A percentile compares a stretch with the other conserved stretches of the same genome.
Evolutionary conservation across 176 grass and related monocot genomes (phyloP).

Genomic region (Aegilops sharonensis): DNA sequence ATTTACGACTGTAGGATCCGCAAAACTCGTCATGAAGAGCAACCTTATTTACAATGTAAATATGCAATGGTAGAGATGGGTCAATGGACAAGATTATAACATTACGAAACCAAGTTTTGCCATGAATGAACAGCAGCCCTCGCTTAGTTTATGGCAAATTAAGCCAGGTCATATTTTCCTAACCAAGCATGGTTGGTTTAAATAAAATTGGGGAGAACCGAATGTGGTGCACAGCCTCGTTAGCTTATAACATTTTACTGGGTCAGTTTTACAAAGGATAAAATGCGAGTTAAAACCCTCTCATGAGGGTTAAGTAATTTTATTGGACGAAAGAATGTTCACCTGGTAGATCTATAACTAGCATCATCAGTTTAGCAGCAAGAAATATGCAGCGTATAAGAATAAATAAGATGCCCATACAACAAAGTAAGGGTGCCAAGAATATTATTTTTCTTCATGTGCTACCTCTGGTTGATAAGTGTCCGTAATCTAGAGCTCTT

Average conservation of each 20-base stretch:
- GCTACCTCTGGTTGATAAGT: conserved; percentile 96
- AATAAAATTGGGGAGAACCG: background rate
- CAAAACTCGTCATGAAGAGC: background rate
- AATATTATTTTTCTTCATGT: background rate
- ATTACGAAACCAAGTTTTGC: background rate
- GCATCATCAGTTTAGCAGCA: background rate
- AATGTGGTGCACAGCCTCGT: background rate
- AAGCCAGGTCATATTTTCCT: background rate
- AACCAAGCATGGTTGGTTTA: background rate
- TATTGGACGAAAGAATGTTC: background rate
- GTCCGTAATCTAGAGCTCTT: conserved; percentile 96
- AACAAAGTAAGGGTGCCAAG: background rate
- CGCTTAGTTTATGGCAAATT: background rate
- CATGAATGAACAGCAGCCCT: background rate
- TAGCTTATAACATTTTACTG: background rate
- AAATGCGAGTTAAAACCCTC: background rate
- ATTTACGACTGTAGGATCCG: background rate
- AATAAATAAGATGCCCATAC: conserved; percentile 6
- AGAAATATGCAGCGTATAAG: background rate
- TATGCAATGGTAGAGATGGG: background rate
- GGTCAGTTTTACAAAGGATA: background rate
- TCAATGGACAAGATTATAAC: background rate
- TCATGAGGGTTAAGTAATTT: conserved; percentile 5
- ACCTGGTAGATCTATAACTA: background rate
- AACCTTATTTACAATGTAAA: background rate